Evolutionary conservation across 306 rosid genomes (phyloP).

Genomic region (Cicer arietinum): DNA sequence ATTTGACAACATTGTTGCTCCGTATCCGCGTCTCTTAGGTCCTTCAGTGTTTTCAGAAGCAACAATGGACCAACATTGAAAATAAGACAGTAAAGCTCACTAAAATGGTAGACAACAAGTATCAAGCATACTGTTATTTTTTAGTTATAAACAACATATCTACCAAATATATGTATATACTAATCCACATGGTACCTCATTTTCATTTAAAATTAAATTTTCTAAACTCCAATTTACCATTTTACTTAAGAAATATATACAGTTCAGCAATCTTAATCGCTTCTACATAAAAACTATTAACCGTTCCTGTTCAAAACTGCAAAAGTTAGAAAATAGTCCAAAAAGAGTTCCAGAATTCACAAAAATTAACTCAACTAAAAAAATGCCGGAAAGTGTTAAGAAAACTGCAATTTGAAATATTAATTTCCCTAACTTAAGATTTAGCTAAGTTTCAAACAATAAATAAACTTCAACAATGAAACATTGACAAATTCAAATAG

Average conservation of each 20-base stretch:
- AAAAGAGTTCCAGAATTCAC: too few species aligned
- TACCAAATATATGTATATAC: neutral
- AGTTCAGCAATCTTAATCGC: neutral
- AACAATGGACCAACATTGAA: neutral
- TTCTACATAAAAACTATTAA: neutral
- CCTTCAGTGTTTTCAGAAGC: neutral
- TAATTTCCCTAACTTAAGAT: neutral
- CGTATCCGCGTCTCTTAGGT: too few species aligned
- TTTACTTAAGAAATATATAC: neutral
- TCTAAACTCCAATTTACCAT: neutral
- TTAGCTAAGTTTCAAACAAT: neutral
- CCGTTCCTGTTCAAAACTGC: too few species aligned
- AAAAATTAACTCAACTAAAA: too few species aligned
- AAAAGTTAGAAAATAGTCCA: too few species aligned
- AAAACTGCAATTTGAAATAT: neutral
- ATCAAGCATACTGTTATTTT: neutral
- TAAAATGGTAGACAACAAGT: neutral
- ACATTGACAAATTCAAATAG: neutral
- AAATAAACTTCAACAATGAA: neutral
- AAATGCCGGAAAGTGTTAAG: too few species aligned
- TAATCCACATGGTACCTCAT: neutral
- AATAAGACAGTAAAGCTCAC: neutral
- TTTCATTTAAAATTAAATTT: neutral
- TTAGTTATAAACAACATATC: neutral
- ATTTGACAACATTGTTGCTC: too few species aligned